Conservation (phyloP, 441 rosid species). For the Aquilaria agallochum region DNA sequence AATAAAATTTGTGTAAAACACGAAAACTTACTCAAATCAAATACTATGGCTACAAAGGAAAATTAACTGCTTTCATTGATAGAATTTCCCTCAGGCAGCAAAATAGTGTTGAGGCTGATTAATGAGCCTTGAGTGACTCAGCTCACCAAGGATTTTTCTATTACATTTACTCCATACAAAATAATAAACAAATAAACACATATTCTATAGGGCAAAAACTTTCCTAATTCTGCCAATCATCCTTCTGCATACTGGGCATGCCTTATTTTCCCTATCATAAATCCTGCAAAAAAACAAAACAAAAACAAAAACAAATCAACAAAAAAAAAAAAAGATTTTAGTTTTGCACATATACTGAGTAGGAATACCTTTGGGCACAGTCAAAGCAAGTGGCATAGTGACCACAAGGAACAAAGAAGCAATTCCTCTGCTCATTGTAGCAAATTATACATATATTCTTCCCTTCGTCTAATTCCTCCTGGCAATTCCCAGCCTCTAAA, state of each 20-base stretch:
- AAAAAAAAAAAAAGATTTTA: not conserved
- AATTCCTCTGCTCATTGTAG: slow-evolving; percentile 35
- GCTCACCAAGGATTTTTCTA: too few species aligned
- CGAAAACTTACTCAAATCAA: too few species aligned
- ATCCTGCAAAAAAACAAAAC: slow-evolving; percentile 23
- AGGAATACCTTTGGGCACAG: slow-evolving; percentile 31
- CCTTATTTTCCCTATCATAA: slow-evolving; percentile 22
- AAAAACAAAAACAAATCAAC: not conserved
- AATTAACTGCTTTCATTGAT: too few species aligned
- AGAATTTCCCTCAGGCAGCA: too few species aligned
- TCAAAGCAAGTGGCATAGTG: slow-evolving; percentile 37
- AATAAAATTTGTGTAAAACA: too few species aligned
- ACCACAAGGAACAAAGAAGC: slow-evolving; percentile 42
- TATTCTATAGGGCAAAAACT: slow-evolving; percentile 22
- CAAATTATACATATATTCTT: slow-evolving; percentile 31
- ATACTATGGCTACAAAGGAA: too few species aligned
- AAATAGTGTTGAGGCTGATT: too few species aligned
- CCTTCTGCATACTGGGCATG: slow-evolving; percentile 35
- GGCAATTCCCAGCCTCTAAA: slow-evolving; percentile 30
- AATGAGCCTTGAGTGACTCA: too few species aligned
- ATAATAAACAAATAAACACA: not conserved
- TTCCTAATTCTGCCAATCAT: slow-evolving; percentile 27
- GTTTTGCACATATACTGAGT: not conserved
- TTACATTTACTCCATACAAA: too few species aligned
- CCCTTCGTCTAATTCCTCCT: slow-evolving; percentile 30